phyloP scores from a whole-genome alignment of 2,329 filamentous ascomycete species.

The Aspergillus ibericus region DNA sequence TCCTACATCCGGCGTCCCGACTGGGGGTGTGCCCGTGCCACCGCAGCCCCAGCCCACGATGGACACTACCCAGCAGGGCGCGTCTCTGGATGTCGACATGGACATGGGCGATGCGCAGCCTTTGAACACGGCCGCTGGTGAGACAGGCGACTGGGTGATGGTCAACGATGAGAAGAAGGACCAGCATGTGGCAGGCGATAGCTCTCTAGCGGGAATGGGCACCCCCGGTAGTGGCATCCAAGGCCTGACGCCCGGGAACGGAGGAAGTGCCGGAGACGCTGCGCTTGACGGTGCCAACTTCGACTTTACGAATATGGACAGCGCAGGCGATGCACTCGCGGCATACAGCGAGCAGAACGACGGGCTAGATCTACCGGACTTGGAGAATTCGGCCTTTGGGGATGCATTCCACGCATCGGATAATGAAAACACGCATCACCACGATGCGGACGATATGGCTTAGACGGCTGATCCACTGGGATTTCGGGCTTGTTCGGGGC shows the following conservation, averaged over 20 bases:
- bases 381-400: slow-evolving; percentile 80
- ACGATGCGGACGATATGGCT: slow-evolving; percentile 43
- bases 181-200: slow-evolving; percentile 25
- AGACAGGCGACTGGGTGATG: slow-evolving; percentile 72
- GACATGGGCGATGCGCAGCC: slow-evolving; percentile 54
- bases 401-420: slow-evolving; percentile 71
- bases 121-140: slow-evolving; percentile 43
- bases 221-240: slow-evolving; percentile 27
- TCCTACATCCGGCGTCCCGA: slow-evolving; percentile 2
- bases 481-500: slow-evolving; percentile 17
- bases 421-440: slow-evolving; percentile 43
- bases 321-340: slow-evolving; percentile 69
- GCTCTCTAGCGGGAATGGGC: slow-evolving; percentile 8
- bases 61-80: slow-evolving; percentile 7
- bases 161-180: slow-evolving; percentile 61
- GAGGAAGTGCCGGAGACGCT: slow-evolving; percentile 26
- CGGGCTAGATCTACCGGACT: slow-evolving; percentile 57
- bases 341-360: slow-evolving; percentile 63
- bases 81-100: slow-evolving; percentile 42
- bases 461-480: slow-evolving; percentile 14
- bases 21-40: neutral
- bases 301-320: slow-evolving; percentile 57
- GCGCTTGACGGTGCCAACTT: slow-evolving; percentile 42
- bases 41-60: slow-evolving; percentile 21
- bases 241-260: slow-evolving; percentile 25